Percentiles rank a stretch among this genome's conserved stretches.
These are phyloP conservation scores for Escallonia rubra DNA, from an alignment of 129 eudicot species.

Conservation along the genomic window DNA sequence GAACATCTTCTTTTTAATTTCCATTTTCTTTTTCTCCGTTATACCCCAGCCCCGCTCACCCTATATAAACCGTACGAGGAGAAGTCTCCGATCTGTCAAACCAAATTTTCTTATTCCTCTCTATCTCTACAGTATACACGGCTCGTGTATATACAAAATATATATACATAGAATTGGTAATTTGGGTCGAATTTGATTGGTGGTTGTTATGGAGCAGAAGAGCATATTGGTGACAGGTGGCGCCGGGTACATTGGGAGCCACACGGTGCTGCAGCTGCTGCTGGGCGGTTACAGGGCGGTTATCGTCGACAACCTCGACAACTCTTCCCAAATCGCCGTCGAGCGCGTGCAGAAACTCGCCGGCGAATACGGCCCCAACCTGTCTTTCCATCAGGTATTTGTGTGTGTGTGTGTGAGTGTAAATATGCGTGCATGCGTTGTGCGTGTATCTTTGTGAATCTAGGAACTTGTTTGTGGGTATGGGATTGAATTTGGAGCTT, in stretches of 20 bases:
- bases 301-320: conserved; percentile 77
- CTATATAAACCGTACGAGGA: no score
- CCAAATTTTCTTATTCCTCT: neutral
- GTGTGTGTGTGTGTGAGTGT: neutral
- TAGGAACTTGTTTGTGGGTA: no score
- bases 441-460: no score
- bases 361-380: conserved; percentile 54
- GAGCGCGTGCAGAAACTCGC: conserved; percentile 69
- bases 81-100: neutral
- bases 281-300: conserved; percentile 62
- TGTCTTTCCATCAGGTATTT: conserved; percentile 64
- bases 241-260: conserved; percentile 93
- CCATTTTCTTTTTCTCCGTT: no score
- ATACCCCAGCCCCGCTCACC: neutral
- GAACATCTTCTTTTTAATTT: no score
- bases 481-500: no score
- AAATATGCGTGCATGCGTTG: no score
- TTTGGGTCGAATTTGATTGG: no score
- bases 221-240: conserved; percentile 84
- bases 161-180: no score
- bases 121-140: no score
- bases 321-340: conserved; percentile 61
- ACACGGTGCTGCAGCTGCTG: conserved; percentile 75
- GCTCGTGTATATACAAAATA: no score
- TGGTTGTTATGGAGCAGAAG: conserved; percentile 29